phyloP scores from a whole-genome alignment of 1,139 yeast species.

The Petasospora fabianii region DNA sequence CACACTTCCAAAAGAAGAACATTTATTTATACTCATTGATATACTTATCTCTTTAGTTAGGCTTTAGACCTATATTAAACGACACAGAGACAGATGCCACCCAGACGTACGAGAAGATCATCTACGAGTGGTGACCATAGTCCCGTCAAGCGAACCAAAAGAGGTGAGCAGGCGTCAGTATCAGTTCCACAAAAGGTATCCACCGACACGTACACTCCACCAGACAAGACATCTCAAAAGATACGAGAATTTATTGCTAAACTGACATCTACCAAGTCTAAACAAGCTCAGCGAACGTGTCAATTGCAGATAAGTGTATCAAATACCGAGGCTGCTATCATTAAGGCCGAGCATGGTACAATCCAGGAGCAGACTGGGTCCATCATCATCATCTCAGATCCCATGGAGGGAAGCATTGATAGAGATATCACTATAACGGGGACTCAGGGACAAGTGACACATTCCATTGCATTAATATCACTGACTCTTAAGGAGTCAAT shows the following conservation, averaged over 20 bases:
- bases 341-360: conserved; percentile 3
- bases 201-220: conserved; percentile 11
- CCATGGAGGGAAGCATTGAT: conserved; percentile 15
- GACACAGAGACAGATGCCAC: conserved; percentile 19
- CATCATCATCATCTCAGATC: conserved; percentile 6
- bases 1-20: too few relatives aligned
- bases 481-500: background rate
- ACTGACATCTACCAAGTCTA: background rate
- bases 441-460: background rate
- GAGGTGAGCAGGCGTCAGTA: background rate
- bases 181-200: conserved; percentile 6
- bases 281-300: background rate
- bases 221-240: conserved; percentile 1
- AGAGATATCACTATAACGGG: conserved; percentile 17
- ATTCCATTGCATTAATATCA: conserved; percentile 5
- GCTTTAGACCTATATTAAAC: background rate
- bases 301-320: conserved; percentile 10
- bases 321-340: conserved; percentile 13
- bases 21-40: background rate
- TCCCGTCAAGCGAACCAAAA: conserved; percentile 6
- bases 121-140: conserved; percentile 5
- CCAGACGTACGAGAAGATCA: conserved; percentile 20
- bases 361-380: conserved; percentile 10
- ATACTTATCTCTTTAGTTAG: too few relatives aligned
- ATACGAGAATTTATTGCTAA: conserved; percentile 1